These are phyloP conservation scores for Ceratocystis diversiconidia DNA, from an alignment of 2,329 filamentous ascomycete genomes.

Conservation along the genomic window DNA sequence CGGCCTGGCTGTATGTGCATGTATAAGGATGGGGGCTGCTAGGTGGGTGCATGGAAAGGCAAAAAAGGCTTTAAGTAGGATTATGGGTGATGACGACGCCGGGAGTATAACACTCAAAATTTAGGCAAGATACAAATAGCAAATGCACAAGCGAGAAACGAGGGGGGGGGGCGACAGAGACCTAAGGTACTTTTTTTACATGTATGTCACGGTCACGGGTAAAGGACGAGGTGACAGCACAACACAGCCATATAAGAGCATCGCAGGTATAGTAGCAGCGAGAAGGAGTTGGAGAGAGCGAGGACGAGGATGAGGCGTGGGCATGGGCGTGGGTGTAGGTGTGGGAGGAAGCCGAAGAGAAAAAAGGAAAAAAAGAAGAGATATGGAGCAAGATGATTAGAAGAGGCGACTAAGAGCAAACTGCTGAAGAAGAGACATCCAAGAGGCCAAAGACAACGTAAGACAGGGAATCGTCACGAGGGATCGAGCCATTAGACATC, in stretches of 20 bases:
- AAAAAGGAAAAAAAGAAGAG: neutral
- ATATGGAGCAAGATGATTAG: neutral
- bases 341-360: neutral
- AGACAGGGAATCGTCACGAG: neutral
- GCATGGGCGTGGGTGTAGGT: neutral
- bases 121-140: neutral
- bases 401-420: neutral
- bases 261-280: slow-evolving; percentile 1
- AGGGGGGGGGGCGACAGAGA: neutral
- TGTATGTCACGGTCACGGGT: neutral
- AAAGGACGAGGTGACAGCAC: neutral
- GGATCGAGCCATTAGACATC: neutral
- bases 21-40: neutral
- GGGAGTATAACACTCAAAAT: too few relatives aligned
- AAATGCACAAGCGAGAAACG: neutral
- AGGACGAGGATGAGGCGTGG: neutral
- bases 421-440: too few relatives aligned
- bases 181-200: neutral
- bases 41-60: neutral
- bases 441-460: neutral
- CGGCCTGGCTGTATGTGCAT: neutral
- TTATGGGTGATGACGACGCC: slow-evolving; percentile 2
- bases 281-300: neutral
- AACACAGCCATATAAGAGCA: neutral
- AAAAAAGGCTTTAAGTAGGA: neutral